Evolutionary conservation across 805 yeast genomes (phyloP), one percentile per base, ranked within the genome.

Genomic region (Pichia manshurica): DNA sequence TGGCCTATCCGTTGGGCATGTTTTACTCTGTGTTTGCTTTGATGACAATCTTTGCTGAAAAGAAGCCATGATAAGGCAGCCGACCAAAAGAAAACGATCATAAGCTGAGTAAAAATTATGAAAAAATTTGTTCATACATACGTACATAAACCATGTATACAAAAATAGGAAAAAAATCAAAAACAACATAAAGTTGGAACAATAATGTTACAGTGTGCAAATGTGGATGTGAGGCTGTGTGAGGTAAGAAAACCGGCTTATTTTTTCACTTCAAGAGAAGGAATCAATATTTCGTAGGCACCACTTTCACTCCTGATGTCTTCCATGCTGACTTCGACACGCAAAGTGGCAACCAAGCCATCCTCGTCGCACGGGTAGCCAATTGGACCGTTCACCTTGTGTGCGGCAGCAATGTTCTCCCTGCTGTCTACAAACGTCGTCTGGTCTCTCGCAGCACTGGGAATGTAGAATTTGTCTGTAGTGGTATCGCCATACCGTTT

Each of bases 1-100:
- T 93, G 50, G 99, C 97, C 2, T 93, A 93, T 61, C 99, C 99
- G 2, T 72, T 93, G 59, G 82, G 85, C 13, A 79, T 93, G 69
- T 91, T 91, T 63, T 93, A 93, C 72, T 81, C 90, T 48, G 90
- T 91, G 3, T 93, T 93, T 73, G 96, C 97, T 29, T 74, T 93
- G 56, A 89, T 93, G 95, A 95, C 96, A 1, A 84, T 93, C 31
- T 93, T 93, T 53, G 69, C 59, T 10, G 70, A 65, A 50, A 64
- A 62, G 45, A 59, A 60, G 32, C 52, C 39, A n/a, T 54, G 31
- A 41, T 19, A 2, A n/a, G n/a, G n/a, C n/a, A n/a, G n/a, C n/a
- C n/a, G n/a, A n/a, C n/a, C n/a, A n/a, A n/a, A n/a, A n/a, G n/a
- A n/a, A n/a, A n/a, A n/a, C n/a, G n/a, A n/a, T n/a, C n/a, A n/a